A percentile compares a stretch with the other conserved stretches of the same genome.
These are phyloP conservation scores for Pterocarpus santalinus DNA, from an alignment of 306 rosid genomes.

Conservation along the genomic window DNA sequence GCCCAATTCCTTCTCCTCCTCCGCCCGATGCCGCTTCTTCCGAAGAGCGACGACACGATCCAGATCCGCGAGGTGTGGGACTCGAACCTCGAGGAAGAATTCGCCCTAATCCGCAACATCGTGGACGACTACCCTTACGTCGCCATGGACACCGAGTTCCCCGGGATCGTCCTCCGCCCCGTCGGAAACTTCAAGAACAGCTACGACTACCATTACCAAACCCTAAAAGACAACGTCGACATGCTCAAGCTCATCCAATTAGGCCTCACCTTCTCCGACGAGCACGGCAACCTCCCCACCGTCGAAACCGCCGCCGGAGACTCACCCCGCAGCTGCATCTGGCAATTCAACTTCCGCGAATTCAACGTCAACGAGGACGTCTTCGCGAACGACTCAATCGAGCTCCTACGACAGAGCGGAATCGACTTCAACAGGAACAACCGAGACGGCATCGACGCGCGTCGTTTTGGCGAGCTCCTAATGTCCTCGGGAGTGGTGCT, in stretches of 20 bases:
- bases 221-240: slow-evolving; percentile 63
- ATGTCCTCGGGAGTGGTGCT: slow-evolving; percentile 60
- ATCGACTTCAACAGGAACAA: slow-evolving; percentile 60
- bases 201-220: slow-evolving; percentile 60
- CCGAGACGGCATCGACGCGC: slow-evolving; percentile 54
- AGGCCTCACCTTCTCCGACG: slow-evolving; percentile 63
- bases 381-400: slow-evolving; percentile 62
- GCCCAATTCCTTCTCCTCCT: background rate
- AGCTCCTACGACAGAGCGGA: slow-evolving; percentile 62
- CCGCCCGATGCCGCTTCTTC: slow-evolving; percentile 43
- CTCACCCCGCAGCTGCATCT: slow-evolving; percentile 42
- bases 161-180: slow-evolving; percentile 59
- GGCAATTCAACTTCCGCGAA: slow-evolving; percentile 67
- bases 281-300: slow-evolving; percentile 56
- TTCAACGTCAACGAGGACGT: slow-evolving; percentile 61
- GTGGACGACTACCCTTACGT: slow-evolving; percentile 60
- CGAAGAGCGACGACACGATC: slow-evolving; percentile 52
- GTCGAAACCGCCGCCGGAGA: background rate
- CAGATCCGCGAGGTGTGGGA: slow-evolving; percentile 68
- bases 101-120: slow-evolving; percentile 53
- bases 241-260: slow-evolving; percentile 61
- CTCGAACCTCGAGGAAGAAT: slow-evolving; percentile 59
- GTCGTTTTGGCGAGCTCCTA: slow-evolving; percentile 57
- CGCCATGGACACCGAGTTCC: slow-evolving; percentile 69
- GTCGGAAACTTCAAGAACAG: slow-evolving; percentile 62